A percentile compares a stretch with the other conserved stretches of the same genome.
Conservation (phyloP, 352 stramenopile species). For the Phytophthora europaea region DNA sequence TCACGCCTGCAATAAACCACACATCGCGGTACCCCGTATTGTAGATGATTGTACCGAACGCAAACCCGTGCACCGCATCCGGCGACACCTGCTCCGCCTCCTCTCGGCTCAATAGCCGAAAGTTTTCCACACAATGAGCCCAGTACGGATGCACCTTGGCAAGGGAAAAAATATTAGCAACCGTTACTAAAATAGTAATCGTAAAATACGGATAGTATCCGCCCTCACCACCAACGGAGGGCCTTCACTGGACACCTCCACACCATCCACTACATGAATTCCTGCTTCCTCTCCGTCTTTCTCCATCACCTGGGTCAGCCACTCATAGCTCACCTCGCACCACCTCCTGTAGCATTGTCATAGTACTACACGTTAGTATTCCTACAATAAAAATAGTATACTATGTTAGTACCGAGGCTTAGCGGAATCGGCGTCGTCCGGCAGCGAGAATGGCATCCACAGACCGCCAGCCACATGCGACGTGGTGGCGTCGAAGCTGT, state of each 20-base stretch:
- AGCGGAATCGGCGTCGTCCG: slow-evolving; percentile 40
- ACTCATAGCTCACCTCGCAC: slow-evolving; percentile 73
- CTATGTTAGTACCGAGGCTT: slow-evolving; percentile 44
- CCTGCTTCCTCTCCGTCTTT: slow-evolving; percentile 56
- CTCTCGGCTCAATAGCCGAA: slow-evolving; percentile 50
- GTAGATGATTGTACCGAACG: slow-evolving; percentile 76
- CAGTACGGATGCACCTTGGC: slow-evolving; percentile 66
- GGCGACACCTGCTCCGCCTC: slow-evolving; percentile 51
- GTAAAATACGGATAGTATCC: neutral
- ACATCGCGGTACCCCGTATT: slow-evolving; percentile 44
- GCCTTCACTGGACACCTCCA: slow-evolving; percentile 53
- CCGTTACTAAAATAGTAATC: neutral
- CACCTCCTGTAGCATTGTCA: slow-evolving; percentile 46
- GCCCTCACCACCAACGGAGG: slow-evolving; percentile 41
- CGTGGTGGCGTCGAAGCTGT: slow-evolving; percentile 63
- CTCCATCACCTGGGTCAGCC: slow-evolving; percentile 53
- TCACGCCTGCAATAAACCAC: neutral
- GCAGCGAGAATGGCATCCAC: slow-evolving; percentile 79
- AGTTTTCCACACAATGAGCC: slow-evolving; percentile 72
- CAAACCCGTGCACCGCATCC: slow-evolving; percentile 56
- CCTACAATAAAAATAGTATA: neutral
- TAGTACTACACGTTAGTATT: neutral
- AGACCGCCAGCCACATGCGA: slow-evolving; percentile 78
- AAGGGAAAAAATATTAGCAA: neutral
- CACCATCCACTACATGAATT: slow-evolving; percentile 63